Evolutionary conservation across 108 stramenopile species (phyloP), one percentile per base, ranked within the genome.

Genomic region (Parietichytrium sp.): DNA sequence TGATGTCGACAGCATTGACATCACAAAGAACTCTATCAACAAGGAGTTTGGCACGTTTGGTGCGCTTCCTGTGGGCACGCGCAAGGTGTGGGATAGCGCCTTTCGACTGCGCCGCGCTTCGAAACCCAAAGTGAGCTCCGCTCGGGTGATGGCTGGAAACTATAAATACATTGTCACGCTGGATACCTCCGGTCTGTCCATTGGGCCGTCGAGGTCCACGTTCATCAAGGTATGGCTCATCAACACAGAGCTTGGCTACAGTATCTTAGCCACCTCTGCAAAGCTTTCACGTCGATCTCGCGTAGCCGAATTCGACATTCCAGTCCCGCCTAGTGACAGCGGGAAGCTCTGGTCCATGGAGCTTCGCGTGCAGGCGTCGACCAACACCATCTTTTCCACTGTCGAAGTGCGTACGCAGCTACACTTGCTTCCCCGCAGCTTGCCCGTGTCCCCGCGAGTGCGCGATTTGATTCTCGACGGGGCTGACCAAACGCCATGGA

Each of bases 351-450:
- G n/a, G n/a, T 38, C 55, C 55, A 72, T 72, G 55, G 55, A 72
- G 38, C 55, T 72, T 38, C 55, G 55, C 29, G 55, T 72, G 20
- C 55, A 72, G 55, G 55, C n/a, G n/a, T n/a, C n/a, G n/a, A n/a
- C n/a, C n/a, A n/a, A n/a, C n/a, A n/a, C n/a, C n/a, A n/a, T n/a
- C n/a, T n/a, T n/a, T n/a, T n/a, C n/a, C n/a, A n/a, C n/a, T n/a
- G n/a, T n/a, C n/a, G n/a, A n/a, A n/a, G n/a, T n/a, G n/a, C n/a
- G n/a, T n/a, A n/a, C n/a, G n/a, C n/a, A n/a, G n/a, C n/a, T n/a
- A n/a, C n/a, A n/a, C n/a, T n/a, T n/a, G n/a, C n/a, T n/a, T n/a
- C n/a, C n/a, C n/a, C n/a, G n/a, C n/a, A n/a, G n/a, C n/a, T n/a
- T n/a, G n/a, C n/a, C n/a, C n/a, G n/a, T n/a, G n/a, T n/a, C n/a